A percentile compares a stretch with the other conserved stretches of the same genome.
phyloP scores from a whole-genome alignment of 2,329 filamentous ascomycete species.

The Aspergillus intermedius region DNA sequence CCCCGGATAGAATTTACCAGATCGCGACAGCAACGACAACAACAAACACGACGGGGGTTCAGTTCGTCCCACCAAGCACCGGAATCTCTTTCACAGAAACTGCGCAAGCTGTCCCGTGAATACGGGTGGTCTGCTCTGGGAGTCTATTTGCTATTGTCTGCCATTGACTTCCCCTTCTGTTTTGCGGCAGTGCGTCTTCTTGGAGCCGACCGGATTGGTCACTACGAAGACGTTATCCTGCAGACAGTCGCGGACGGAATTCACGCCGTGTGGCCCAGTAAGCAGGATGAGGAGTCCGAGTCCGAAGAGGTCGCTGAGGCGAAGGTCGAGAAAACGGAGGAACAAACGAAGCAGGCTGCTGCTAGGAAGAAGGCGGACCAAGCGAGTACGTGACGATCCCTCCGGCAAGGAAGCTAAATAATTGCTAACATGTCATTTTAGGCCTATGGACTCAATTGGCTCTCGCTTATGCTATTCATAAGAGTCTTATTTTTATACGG shows the following conservation, averaged over 20 bases:
- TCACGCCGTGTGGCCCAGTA: slow-evolving; percentile 32
- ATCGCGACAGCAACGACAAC: not conserved
- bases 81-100: slow-evolving; percentile 58
- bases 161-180: slow-evolving; percentile 90
- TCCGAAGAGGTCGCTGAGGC: slow-evolving; percentile 12
- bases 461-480: slow-evolving; percentile 93
- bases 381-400: slow-evolving; percentile 59
- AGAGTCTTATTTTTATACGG: slow-evolving; percentile 94
- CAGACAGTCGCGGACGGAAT: slow-evolving; percentile 30
- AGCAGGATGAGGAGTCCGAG: slow-evolving; percentile 8
- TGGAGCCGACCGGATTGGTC: slow-evolving; percentile 77
- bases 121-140: slow-evolving; percentile 92
- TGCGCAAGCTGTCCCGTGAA: slow-evolving; percentile 80
- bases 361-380: slow-evolving; percentile 50
- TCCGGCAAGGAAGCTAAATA: not conserved
- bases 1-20: not conserved
- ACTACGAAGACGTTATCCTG: slow-evolving; percentile 41
- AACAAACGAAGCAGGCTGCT: slow-evolving; percentile 1
- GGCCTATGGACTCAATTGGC: slow-evolving; percentile 78
- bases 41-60: slow-evolving; percentile 19
- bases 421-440: slow-evolving; percentile 21
- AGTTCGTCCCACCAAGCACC: slow-evolving; percentile 16
- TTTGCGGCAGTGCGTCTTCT: slow-evolving; percentile 78
- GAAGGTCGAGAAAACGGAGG: slow-evolving; percentile 20
- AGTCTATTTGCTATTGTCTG: slow-evolving; percentile 78